Evolutionary conservation across 148 eudicot genomes (phyloP), one percentile per base, ranked within the genome.

Genomic region (Heliamphora exappendiculata): DNA sequence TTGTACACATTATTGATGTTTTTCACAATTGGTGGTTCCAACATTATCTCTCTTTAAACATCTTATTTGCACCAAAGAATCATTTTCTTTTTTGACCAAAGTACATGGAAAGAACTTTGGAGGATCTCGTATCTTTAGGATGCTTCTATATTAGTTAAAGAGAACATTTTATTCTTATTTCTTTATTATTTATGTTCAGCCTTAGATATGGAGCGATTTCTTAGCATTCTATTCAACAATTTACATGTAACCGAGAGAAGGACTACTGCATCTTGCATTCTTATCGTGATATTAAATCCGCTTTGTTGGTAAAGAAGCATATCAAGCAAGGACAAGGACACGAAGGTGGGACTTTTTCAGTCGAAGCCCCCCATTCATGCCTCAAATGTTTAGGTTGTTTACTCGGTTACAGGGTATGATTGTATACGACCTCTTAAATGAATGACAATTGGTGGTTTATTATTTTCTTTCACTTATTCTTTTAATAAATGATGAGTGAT

Each of bases 311-410:
- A 57, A 94, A 94, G 86, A 94, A 94, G 75, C 98, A 94, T 80
- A 92, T 94, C 45, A 94, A 94, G 81, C 97, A 92, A 87, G 97
- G 98, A 80, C 98, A 94, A 80, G 98, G 97, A 26, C 93, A 94
- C 73, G 98, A 94, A 89, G 98, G 97, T 74, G 98, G 98, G 33
- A 94, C 92, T 73, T 94, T 92, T 66, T 69, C 95, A 36, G 96
- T 94, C 44, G 98, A 94, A 86, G 97, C 98, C 78, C 98, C 98
- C 57, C 86, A 45, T 94, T 53, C 98, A 94, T 87, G 95, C 87
- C 64, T 94, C 98, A 74, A 94, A 94, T 85, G 92, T 94, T 63
- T 96, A 94, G 83, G 89, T 92, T 78, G 54, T 94, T 75, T 97
- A 94, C 78, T 97, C 97, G 71, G 91, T 89, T 50, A 89, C 98